Evolutionary conservation across 495 filamentous ascomycete species (phyloP).

Genomic region (Acidiella bohemica): DNA sequence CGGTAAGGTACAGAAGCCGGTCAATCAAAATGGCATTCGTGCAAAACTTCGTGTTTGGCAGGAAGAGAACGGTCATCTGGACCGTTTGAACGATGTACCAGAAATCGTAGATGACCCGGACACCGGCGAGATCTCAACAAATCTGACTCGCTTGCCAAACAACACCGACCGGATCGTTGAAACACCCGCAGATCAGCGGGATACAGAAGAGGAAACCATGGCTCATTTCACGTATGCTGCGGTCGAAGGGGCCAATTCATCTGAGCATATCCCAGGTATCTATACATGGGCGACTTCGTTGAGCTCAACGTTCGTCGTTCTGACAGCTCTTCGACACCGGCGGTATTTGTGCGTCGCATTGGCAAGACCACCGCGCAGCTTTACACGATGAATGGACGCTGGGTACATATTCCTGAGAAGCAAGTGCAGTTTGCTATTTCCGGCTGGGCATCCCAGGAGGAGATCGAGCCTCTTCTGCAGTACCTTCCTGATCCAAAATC

Average conservation of each 20-base stretch:
- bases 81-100: not conserved
- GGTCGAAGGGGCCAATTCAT: constrained; percentile 6
- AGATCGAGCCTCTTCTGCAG: constrained; percentile 45
- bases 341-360: constrained; percentile 47
- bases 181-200: too few relatives aligned
- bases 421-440: constrained; percentile 49
- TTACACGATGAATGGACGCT: constrained; percentile 58
- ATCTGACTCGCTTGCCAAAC: too few relatives aligned
- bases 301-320: constrained; percentile 35
- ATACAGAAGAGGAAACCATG: constrained; percentile 12
- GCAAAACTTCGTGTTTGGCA: not conserved
- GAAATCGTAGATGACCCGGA: too few relatives aligned
- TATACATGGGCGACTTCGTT: constrained; percentile 62
- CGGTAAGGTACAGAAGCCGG: too few relatives aligned
- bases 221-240: constrained; percentile 9
- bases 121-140: too few relatives aligned
- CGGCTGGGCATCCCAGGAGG: constrained; percentile 43
- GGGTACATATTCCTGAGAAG: constrained; percentile 42
- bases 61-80: not conserved
- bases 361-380: constrained; percentile 43
- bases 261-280: constrained; percentile 15
- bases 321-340: constrained; percentile 40
- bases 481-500: constrained; percentile 44
- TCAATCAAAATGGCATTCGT: not conserved
- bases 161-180: too few relatives aligned